Evolutionary conservation across 2,329 filamentous ascomycete genomes (phyloP).

Genomic region (Curvularia spicifera): DNA sequence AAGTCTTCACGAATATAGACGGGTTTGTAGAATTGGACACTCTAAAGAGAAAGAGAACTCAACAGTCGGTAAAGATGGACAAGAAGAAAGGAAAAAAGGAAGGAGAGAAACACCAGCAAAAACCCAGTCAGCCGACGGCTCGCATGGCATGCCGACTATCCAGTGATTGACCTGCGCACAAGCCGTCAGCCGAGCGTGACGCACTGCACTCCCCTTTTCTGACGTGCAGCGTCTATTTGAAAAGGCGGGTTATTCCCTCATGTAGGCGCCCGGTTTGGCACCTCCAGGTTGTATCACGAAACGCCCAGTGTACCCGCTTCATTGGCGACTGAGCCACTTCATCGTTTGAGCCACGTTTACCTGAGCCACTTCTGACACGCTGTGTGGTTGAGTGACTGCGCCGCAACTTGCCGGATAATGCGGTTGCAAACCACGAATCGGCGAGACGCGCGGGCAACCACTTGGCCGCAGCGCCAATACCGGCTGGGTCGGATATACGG

Average conservation of each 20-base stretch:
- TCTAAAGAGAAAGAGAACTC: background rate
- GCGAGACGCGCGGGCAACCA: constrained; percentile 1
- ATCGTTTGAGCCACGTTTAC: constrained; percentile 11
- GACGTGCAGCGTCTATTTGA: constrained; percentile 7
- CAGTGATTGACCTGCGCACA: constrained; percentile 13
- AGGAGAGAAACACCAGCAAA: constrained; percentile 6
- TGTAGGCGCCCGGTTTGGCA: background rate
- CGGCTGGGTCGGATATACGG: constrained; percentile 3
- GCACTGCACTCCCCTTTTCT: constrained; percentile 11
- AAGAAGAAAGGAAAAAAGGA: constrained; percentile 5
- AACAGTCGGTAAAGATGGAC: background rate
- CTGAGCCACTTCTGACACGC: constrained; percentile 14
- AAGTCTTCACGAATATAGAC: background rate
- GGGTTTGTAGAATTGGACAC: no score
- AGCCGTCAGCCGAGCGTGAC: constrained; percentile 19
- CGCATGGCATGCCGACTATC: constrained; percentile 10
- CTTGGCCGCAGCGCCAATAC: constrained; percentile 1
- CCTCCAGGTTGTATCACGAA: constrained; percentile 2
- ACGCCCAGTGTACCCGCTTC: background rate
- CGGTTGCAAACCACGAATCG: constrained; percentile 3
- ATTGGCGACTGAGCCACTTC: constrained; percentile 19
- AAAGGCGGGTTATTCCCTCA: constrained; percentile 3
- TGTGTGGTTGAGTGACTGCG: constrained; percentile 22
- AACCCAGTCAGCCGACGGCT: constrained; percentile 7
- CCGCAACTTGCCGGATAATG: constrained; percentile 12